A percentile compares a stretch with the other conserved stretches of the same genome.
phyloP scores from a whole-genome alignment of 1,284 basidiomycete genomes.

The Xerocomus minutiporus region DNA sequence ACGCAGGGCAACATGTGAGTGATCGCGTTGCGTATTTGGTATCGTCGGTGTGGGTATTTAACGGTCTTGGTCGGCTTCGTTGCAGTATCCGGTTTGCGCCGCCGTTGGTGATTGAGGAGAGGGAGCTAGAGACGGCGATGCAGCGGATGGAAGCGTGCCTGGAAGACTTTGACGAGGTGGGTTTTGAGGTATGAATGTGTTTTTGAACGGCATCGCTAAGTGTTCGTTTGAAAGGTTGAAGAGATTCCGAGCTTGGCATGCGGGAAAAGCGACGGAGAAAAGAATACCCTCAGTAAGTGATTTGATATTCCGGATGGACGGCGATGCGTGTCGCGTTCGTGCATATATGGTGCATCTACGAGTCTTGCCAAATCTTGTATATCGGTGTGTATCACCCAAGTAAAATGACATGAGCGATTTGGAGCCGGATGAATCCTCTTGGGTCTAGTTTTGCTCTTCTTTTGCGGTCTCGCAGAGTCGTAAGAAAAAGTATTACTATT shows the following conservation, averaged over 20 bases:
- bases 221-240: conserved; percentile 46
- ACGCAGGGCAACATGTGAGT: conserved; percentile 91
- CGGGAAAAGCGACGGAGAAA: conserved; percentile 44
- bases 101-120: conserved; percentile 87
- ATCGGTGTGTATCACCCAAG: no score
- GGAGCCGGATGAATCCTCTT: no score
- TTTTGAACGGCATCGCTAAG: not conserved
- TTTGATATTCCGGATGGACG: not conserved
- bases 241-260: conserved; percentile 60
- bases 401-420: not conserved
- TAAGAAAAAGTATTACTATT: conserved; percentile 4
- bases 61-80: conserved; percentile 4
- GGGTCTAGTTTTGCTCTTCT: no score
- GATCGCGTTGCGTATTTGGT: conserved; percentile 7
- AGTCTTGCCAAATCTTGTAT: no score
- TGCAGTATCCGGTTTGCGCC: conserved; percentile 90
- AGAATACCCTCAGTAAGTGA: conserved; percentile 35
- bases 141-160: conserved; percentile 75
- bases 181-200: conserved; percentile 19
- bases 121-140: conserved; percentile 75
- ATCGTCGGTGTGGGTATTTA: not conserved
- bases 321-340: not conserved
- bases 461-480: no score
- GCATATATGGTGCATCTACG: no score
- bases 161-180: conserved; percentile 77